phyloP scores from a whole-genome alignment of 2,329 filamentous ascomycete species.

The Ophiostoma angusticollis region DNA sequence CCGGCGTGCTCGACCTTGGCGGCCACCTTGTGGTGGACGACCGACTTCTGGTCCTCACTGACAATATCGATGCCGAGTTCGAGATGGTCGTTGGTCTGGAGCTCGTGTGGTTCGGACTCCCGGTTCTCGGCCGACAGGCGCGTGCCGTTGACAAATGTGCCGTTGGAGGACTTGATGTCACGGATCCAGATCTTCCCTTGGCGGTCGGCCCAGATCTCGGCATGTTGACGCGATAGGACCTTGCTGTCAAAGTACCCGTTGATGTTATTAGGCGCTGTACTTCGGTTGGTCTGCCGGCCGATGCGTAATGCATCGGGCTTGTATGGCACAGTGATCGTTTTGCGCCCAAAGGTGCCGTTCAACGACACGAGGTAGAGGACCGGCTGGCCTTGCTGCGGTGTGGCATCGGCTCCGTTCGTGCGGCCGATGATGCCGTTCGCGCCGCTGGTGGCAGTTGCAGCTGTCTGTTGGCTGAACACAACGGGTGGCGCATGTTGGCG shows the following conservation, averaged over 20 bases:
- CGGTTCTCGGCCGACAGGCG: constrained; percentile 86
- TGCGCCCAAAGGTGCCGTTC: constrained; percentile 93
- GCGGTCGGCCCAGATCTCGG: constrained; percentile 80
- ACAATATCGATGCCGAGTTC: constrained; percentile 98
- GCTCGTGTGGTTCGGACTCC: constrained; percentile 88
- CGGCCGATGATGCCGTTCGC: constrained; percentile 42
- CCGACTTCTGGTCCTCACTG: constrained; percentile 94
- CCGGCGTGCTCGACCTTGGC: constrained; percentile 94
- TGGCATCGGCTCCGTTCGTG: constrained; percentile 48
- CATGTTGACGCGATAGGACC: constrained; percentile 88
- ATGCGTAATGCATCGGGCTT: constrained; percentile 90
- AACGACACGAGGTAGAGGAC: constrained; percentile 79
- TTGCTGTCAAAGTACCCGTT: constrained; percentile 99
- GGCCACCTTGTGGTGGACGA: constrained; percentile 96
- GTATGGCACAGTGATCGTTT: constrained; percentile 87
- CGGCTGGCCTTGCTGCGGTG: constrained; percentile 47
- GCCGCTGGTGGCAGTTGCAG: constrained; percentile 20
- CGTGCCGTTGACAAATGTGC: constrained; percentile 91
- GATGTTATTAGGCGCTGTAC: constrained; percentile 76
- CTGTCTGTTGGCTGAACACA: constrained; percentile 23
- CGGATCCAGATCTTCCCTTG: constrained; percentile 90
- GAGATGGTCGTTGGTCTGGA: constrained; percentile 81
- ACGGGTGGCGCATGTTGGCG: constrained; percentile 27
- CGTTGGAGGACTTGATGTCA: constrained; percentile 97
- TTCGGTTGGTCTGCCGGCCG: constrained; percentile 92